These are phyloP conservation scores for Penicillium nordicum DNA, from an alignment of 2,329 filamentous ascomycete genomes.

Conservation along the genomic window DNA sequence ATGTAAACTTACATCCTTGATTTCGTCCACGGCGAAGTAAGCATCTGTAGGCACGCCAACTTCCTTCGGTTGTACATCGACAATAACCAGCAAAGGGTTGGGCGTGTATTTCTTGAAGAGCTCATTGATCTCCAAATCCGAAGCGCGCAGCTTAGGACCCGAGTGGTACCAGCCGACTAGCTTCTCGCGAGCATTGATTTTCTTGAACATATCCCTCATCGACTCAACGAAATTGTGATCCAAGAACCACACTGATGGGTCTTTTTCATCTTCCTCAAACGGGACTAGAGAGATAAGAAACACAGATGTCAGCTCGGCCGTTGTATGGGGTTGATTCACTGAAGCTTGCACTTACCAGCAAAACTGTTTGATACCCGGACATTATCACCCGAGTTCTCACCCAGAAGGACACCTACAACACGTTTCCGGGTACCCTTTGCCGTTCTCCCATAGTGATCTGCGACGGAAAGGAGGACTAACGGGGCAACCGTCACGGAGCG, in stretches of 20 bases:
- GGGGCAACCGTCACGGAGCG: constrained; percentile 96
- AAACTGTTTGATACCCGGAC: constrained; percentile 99
- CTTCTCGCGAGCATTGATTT: constrained; percentile 98
- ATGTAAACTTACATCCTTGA: constrained; percentile 77
- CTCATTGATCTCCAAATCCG: constrained; percentile 98
- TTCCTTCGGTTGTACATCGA: constrained; percentile 97
- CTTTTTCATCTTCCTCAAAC: constrained; percentile 98
- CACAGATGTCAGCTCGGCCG: constrained; percentile 19
- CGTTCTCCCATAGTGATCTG: constrained; percentile 96
- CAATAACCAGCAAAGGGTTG: constrained; percentile 92
- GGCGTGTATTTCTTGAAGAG: constrained; percentile 99
- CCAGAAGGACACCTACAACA: constrained; percentile 90
- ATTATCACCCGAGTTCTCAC: constrained; percentile 93
- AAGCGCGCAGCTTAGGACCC: constrained; percentile 91
- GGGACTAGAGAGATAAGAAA: constrained; percentile 61
- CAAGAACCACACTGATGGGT: constrained; percentile 97
- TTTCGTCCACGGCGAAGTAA: constrained; percentile 98
- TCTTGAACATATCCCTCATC: constrained; percentile 99
- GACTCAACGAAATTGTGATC: constrained; percentile 99
- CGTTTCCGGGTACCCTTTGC: constrained; percentile 83
- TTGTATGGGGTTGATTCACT: not conserved
- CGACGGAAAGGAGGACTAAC: constrained; percentile 92
- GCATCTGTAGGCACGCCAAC: constrained; percentile 96
- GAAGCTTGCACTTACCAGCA: constrained; percentile 63
- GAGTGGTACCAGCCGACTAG: constrained; percentile 99